phyloP scores from a whole-genome alignment of 768 basidiomycete species.

The Tricholoma sp. region DNA sequence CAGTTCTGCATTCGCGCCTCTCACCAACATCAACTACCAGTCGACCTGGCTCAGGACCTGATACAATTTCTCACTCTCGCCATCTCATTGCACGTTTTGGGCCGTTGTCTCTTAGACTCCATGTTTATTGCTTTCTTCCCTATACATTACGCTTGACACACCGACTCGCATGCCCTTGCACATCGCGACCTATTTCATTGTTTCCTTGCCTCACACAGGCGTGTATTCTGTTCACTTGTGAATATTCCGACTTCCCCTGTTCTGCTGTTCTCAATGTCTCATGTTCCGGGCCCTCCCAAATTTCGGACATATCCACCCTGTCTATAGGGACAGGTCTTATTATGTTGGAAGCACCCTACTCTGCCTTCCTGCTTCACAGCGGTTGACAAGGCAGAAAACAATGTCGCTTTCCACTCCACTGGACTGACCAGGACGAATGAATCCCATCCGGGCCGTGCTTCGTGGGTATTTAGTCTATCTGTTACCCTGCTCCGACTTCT shows the following conservation, averaged over 20 bases:
- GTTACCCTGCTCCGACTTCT: constrained; percentile 8
- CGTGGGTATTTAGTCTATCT: constrained; percentile 9
- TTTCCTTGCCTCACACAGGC: constrained; percentile 21
- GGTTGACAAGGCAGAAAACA: neutral
- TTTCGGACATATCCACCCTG: constrained; percentile 63
- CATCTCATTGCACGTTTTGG: constrained; percentile 1
- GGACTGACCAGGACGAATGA: constrained; percentile 12
- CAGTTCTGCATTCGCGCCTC: constrained; percentile 39
- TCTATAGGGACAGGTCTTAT: constrained; percentile 36
- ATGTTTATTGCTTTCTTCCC: constrained; percentile 20
- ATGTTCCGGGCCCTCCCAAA: constrained; percentile 26
- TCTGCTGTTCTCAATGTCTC: constrained; percentile 24
- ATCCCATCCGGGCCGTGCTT: constrained; percentile 18
- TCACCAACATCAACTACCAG: constrained; percentile 39
- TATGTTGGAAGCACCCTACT: constrained; percentile 19
- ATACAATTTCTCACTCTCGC: constrained; percentile 18
- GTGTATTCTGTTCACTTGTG: constrained; percentile 29
- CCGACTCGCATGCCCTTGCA: constrained; percentile 21
- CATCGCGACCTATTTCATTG: constrained; percentile 24
- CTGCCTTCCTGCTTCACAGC: neutral
- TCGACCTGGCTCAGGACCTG: constrained; percentile 47
- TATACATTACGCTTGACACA: constrained; percentile 31
- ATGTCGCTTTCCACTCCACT: constrained; percentile 14
- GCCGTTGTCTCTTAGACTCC: constrained; percentile 25
- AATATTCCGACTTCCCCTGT: constrained; percentile 25